phyloP scores from a whole-genome alignment of 2,329 filamentous ascomycete species.

The Neopestalotiopsis sp. region DNA sequence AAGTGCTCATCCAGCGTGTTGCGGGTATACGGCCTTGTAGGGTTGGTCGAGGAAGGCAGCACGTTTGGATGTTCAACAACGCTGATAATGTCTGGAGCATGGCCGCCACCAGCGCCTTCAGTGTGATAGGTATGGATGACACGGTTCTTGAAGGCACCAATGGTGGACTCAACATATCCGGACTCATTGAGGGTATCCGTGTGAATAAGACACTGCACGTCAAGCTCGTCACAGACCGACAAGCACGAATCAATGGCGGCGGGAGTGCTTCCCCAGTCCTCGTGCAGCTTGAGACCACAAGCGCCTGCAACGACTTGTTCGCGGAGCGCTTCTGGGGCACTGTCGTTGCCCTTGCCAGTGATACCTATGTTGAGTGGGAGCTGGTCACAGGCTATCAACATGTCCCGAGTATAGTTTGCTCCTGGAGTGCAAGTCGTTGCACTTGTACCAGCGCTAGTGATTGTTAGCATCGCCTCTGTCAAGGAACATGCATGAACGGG shows the following conservation, averaged over 20 bases:
- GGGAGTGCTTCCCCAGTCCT: constrained; percentile 94
- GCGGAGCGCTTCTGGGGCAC: constrained; percentile 68
- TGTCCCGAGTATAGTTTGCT: constrained; percentile 80
- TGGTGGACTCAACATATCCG: constrained; percentile 93
- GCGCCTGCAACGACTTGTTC: constrained; percentile 85
- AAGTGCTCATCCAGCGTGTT: constrained; percentile 97
- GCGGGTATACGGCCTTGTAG: constrained; percentile 85
- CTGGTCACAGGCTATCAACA: constrained; percentile 85
- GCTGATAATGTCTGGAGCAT: constrained; percentile 94
- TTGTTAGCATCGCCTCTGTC: constrained; percentile 27
- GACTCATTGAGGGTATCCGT: constrained; percentile 97
- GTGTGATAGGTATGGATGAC: constrained; percentile 98
- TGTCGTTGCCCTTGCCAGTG: constrained; percentile 93
- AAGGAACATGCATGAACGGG: not conserved
- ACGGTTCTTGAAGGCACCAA: constrained; percentile 82
- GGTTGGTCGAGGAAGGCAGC: constrained; percentile 88
- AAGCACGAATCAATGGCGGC: constrained; percentile 90
- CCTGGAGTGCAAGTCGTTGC: constrained; percentile 95
- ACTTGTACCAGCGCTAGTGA: constrained; percentile 76
- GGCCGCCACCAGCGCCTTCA: constrained; percentile 91
- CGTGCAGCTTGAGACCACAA: constrained; percentile 90
- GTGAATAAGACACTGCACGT: constrained; percentile 93
- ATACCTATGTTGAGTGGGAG: constrained; percentile 89
- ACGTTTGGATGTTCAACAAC: constrained; percentile 91
- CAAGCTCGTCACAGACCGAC: constrained; percentile 84